These are phyloP conservation scores for Alliaria petiolata DNA, from an alignment of 345 rosid species.

Conservation along the genomic window DNA sequence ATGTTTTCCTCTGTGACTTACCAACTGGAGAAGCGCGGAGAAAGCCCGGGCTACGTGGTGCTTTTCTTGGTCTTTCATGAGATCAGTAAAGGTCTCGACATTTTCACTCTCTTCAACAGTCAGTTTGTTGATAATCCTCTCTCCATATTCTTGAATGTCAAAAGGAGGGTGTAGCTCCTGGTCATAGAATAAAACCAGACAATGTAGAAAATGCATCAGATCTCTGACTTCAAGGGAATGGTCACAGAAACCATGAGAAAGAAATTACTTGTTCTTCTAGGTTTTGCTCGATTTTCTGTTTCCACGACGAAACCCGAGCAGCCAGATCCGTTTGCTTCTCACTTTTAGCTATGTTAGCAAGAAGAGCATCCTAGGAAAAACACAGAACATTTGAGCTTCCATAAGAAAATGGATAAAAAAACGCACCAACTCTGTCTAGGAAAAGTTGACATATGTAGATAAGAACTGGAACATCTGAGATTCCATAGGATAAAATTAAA, in stretches of 20 bases:
- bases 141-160: conserved; percentile 87
- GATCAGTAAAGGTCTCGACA: conserved; percentile 51
- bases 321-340: conserved; percentile 94
- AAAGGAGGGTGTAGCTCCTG: conserved; percentile 88
- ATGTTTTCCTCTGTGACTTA: conserved; percentile 27
- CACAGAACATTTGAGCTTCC: background rate
- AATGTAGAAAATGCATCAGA: background rate
- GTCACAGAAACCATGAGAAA: conserved; percentile 7
- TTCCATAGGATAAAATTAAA: too few species aligned
- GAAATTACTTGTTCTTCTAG: conserved; percentile 81
- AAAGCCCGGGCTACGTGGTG: conserved; percentile 89
- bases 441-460: background rate
- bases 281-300: conserved; percentile 85
- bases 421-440: background rate
- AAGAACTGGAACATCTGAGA: background rate
- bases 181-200: conserved; percentile 4
- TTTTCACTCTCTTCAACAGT: conserved; percentile 41
- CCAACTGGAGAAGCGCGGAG: conserved; percentile 97
- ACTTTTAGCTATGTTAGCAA: conserved; percentile 84
- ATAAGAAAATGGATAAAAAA: background rate
- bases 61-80: conserved; percentile 72
- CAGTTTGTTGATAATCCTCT: conserved; percentile 57
- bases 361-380: conserved; percentile 79
- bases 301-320: conserved; percentile 89
- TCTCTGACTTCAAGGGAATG: background rate